A percentile compares a stretch with the other conserved stretches of the same genome.
phyloP scores from a whole-genome alignment of 192 early-diverging fungal genomes.

The Coemansia sp. region DNA sequence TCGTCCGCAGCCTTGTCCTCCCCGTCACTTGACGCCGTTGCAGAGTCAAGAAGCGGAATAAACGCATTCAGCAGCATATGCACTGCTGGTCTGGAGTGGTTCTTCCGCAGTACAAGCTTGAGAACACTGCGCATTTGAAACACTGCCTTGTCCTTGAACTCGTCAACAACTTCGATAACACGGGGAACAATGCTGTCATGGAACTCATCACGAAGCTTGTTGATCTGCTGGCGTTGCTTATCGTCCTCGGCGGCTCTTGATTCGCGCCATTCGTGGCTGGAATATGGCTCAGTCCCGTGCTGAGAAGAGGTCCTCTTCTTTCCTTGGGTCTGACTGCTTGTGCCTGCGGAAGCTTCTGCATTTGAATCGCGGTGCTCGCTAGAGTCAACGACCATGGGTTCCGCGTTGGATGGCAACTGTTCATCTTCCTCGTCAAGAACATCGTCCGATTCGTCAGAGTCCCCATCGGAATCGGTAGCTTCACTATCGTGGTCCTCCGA shows the following conservation, averaged over 20 bases:
- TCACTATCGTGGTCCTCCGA: background rate
- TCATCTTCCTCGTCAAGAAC: conserved; percentile 15
- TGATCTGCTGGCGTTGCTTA: conserved; percentile 26
- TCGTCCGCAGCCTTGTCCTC: conserved; percentile 18
- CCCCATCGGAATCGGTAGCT: conserved; percentile 42
- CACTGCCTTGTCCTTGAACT: conserved; percentile 42
- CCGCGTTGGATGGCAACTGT: conserved; percentile 13
- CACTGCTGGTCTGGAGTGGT: conserved; percentile 17
- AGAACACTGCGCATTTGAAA: conserved; percentile 33
- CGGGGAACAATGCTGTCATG: conserved; percentile 55
- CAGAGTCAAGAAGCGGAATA: conserved; percentile 27
- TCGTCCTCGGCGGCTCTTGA: conserved; percentile 36
- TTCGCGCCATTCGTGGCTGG: conserved; percentile 33
- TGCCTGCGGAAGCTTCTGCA: conserved; percentile 58
- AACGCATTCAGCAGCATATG: conserved; percentile 44
- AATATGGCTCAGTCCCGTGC: conserved; percentile 28
- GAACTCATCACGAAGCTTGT: conserved; percentile 55
- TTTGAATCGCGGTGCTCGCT: conserved; percentile 25
- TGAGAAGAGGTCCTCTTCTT: background rate
- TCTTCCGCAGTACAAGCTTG: conserved; percentile 44
- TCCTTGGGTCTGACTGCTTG: background rate
- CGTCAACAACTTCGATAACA: conserved; percentile 36
- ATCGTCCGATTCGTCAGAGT: conserved; percentile 17
- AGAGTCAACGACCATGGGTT: conserved; percentile 42
- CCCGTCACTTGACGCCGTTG: background rate